Conservation (phyloP, 2,329 filamentous ascomycete genomes). For the Akanthomyces dipterigenus region DNA sequence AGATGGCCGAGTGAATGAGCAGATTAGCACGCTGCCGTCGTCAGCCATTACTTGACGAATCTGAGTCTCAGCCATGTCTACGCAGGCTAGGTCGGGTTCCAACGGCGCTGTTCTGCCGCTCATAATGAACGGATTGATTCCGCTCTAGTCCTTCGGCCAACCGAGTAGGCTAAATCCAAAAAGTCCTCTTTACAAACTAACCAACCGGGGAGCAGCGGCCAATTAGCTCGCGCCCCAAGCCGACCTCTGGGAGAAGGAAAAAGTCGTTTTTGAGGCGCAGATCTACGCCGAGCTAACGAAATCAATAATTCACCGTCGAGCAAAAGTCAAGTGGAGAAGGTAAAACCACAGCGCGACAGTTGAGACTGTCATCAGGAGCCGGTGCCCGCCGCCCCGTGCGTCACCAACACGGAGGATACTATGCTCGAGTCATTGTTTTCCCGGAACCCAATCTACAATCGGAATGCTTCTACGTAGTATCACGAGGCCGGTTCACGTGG, state of each 20-base stretch:
- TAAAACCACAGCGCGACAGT: background rate
- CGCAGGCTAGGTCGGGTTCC: background rate
- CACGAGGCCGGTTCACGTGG: background rate
- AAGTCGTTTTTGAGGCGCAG: background rate
- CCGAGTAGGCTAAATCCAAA: background rate
- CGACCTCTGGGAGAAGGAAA: background rate
- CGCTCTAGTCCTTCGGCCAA: background rate
- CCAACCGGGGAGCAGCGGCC: background rate
- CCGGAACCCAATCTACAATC: constrained; percentile 4
- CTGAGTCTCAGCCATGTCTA: background rate
- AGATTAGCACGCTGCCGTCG: too few relatives aligned
- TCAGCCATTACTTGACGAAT: background rate
- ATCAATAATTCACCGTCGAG: background rate
- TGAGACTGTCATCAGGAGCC: background rate
- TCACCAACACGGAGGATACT: background rate
- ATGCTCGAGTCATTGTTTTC: constrained; percentile 4
- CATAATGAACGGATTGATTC: background rate
- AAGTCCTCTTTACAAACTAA: background rate
- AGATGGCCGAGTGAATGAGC: background rate
- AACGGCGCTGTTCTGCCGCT: background rate
- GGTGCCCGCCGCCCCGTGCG: background rate
- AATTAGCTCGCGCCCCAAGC: background rate
- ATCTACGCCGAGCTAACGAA: background rate
- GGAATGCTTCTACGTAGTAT: background rate
- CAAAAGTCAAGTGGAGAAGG: background rate